Base-by-base conservation (phyloP, 2,329 filamentous ascomycete species). In the Apiospora phragmitis region DNA sequence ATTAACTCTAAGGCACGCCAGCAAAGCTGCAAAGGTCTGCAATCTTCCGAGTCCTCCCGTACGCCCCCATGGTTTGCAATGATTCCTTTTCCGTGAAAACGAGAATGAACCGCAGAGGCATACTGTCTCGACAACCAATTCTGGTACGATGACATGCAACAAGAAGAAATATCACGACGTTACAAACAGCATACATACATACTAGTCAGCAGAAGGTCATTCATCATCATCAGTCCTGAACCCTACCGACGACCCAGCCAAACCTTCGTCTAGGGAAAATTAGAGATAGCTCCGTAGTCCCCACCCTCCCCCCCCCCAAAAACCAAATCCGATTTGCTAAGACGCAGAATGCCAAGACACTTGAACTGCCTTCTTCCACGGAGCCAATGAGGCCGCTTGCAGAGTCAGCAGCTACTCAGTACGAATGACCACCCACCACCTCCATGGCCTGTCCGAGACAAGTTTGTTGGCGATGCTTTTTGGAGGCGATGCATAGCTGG, bases 131-230 rank as follows among this genome's bases (percentile, higher is more conserved):
- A 55, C 51, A 35, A 59, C 51, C 16, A 59, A 29, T 35, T 59
- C 51, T 59, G 51, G 51, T 59, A 59, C 29, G 51, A 59, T 59
- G 29, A 38, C 55, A 62, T 62, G 55, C 55, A 62, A 62, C 55
- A 62, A 38, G 32, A 62, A n/a, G 9, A 32, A 38, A 38, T n/a
- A 38, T 11, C 29, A 35, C n/a, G 55, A n/a, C 12, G 32, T 62
- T 35, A 18, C 21, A 38, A n/a, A 38, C 47, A 29, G 26, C 49
- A 59, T 26, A 42, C 41, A 41, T 8, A 12, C n/a, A 26, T 59
- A 35, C 29, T 38, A 62, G 55, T 38, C 55, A 62, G 55, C 32
- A 62, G 18, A 62, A n/a, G 32, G 55, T 38, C 51, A 35, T 35
- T 35, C 51, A 35, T 35, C 51, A 21, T 59, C 51, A 59, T 55